phyloP scores from a whole-genome alignment of 2,329 filamentous ascomycete genomes.

The Epicoccum sorghinum region DNA sequence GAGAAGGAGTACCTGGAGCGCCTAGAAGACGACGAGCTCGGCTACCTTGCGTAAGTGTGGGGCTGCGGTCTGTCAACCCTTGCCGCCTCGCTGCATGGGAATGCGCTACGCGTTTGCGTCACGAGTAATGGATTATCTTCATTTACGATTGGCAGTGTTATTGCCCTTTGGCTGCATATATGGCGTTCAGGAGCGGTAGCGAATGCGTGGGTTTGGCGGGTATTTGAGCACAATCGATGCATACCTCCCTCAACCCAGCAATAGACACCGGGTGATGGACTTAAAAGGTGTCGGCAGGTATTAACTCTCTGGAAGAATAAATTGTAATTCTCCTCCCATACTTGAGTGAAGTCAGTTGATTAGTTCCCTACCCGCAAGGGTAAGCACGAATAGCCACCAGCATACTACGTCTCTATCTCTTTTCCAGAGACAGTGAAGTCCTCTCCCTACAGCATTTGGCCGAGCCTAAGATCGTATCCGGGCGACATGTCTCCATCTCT shows the following conservation, averaged over 20 bases:
- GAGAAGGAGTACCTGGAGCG: slow-evolving; percentile 99
- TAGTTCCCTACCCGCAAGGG: too few relatives aligned
- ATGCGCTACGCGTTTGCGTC: slow-evolving; percentile 7
- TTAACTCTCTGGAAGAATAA: not conserved
- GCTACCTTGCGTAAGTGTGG: slow-evolving; percentile 79
- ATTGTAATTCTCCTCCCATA: not conserved
- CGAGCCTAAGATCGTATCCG: too few relatives aligned
- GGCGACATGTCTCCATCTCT: too few relatives aligned
- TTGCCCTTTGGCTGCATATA: slow-evolving; percentile 15
- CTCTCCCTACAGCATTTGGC: too few relatives aligned
- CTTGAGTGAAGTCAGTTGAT: too few relatives aligned
- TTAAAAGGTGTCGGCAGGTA: slow-evolving; percentile 8
- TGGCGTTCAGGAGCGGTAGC: slow-evolving; percentile 10
- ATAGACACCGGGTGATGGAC: slow-evolving; percentile 6
- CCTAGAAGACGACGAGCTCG: slow-evolving; percentile 89
- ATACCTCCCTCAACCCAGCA: slow-evolving; percentile 1
- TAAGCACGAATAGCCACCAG: too few relatives aligned
- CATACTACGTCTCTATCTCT: too few relatives aligned
- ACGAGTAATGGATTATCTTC: slow-evolving; percentile 10
- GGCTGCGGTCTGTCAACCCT: not conserved
- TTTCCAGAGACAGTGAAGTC: too few relatives aligned
- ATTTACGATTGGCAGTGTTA: slow-evolving; percentile 8
- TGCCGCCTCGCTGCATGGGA: slow-evolving; percentile 4
- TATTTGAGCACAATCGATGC: slow-evolving; percentile 13
- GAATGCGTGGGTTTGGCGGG: slow-evolving; percentile 2